phyloP scores from a whole-genome alignment of 139 green algal genomes.

The Chlamydomonas sp. region DNA sequence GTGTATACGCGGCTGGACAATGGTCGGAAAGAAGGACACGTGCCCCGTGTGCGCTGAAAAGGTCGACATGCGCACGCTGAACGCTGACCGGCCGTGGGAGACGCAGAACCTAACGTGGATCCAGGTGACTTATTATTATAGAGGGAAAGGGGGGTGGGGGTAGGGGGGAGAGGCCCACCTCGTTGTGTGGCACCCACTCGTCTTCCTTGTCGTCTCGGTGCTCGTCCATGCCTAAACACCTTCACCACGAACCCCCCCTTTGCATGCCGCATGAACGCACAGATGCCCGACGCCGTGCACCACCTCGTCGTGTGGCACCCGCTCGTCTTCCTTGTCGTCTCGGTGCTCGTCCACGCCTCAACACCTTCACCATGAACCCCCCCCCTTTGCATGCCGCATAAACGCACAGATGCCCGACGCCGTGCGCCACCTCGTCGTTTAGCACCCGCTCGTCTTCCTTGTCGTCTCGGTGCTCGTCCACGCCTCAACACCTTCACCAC shows the following conservation, averaged over 20 bases:
- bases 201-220: slow-evolving; percentile 52
- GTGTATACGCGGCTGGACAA: slow-evolving; percentile 64
- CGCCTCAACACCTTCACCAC: slow-evolving; percentile 19
- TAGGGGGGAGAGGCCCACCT: slow-evolving; percentile 26
- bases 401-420: slow-evolving; percentile 72
- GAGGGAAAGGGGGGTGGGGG: neutral
- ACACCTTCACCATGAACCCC: slow-evolving; percentile 3
- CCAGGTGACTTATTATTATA: neutral
- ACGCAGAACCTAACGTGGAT: slow-evolving; percentile 64
- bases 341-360: slow-evolving; percentile 50
- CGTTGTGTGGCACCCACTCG: slow-evolving; percentile 61
- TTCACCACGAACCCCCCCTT: neutral
- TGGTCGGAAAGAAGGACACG: slow-evolving; percentile 80
- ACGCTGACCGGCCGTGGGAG: slow-evolving; percentile 61
- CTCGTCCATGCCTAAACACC: slow-evolving; percentile 32
- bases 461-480: slow-evolving; percentile 52
- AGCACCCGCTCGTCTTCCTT: slow-evolving; percentile 66
- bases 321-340: slow-evolving; percentile 52
- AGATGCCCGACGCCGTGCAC: slow-evolving; percentile 72
- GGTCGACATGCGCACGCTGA: slow-evolving; percentile 55
- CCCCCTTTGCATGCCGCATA: neutral
- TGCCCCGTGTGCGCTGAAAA: slow-evolving; percentile 70
- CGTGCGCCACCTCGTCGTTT: slow-evolving; percentile 69
- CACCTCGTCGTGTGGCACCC: slow-evolving; percentile 76
- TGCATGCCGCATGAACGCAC: slow-evolving; percentile 20